Evolutionary conservation across 768 basidiomycete genomes (phyloP).

Genomic region (Rhodosporidiobolus odoratus): DNA sequence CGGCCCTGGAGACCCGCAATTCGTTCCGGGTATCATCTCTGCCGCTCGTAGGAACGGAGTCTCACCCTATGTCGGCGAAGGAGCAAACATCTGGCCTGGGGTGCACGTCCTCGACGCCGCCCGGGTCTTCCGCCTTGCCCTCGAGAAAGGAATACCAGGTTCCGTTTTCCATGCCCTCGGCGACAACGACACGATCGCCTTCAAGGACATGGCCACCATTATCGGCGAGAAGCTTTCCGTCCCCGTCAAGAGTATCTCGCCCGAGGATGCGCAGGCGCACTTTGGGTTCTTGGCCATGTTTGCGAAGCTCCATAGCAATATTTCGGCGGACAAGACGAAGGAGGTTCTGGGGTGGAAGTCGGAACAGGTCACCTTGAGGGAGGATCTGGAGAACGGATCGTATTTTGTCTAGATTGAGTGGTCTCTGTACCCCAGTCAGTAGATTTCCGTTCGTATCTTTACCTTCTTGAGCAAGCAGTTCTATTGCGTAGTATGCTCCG

Average conservation of each 20-base stretch:
- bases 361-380: not conserved
- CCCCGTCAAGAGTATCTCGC: not conserved
- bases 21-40: not conserved
- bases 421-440: too few relatives aligned
- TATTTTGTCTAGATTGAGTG: too few relatives aligned
- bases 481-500: too few relatives aligned
- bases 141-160: slow-evolving; percentile 36
- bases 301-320: not conserved
- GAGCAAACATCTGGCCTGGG: slow-evolving; percentile 32
- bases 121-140: slow-evolving; percentile 34
- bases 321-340: slow-evolving; percentile 24
- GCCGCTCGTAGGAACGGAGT: not conserved
- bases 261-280: not conserved
- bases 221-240: not conserved
- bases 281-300: slow-evolving; percentile 26
- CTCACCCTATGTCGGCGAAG: slow-evolving; percentile 4
- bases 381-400: not conserved
- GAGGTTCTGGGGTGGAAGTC: slow-evolving; percentile 38
- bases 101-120: slow-evolving; percentile 42
- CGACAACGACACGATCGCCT: slow-evolving; percentile 9
- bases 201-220: not conserved
- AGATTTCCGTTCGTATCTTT: not conserved
- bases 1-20: slow-evolving; percentile 6
- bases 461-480: not conserved
- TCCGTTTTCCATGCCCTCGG: slow-evolving; percentile 29